These are phyloP conservation scores for Hypoxylon sp. DNA, from an alignment of 2,329 filamentous ascomycete genomes.

Conservation along the genomic window DNA sequence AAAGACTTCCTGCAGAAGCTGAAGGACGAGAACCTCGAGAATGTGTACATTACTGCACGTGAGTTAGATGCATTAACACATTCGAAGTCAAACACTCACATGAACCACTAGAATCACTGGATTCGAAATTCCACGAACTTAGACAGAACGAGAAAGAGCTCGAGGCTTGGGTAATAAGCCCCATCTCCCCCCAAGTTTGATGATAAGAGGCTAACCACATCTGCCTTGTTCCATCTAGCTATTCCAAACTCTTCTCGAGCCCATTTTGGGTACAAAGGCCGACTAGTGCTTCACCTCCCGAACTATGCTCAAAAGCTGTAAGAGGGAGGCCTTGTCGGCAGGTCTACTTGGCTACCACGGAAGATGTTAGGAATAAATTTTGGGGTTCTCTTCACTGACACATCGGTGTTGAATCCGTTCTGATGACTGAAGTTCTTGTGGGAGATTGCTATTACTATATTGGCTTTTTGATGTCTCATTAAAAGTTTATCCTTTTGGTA, in stretches of 20 bases:
- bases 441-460: neutral
- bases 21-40: slow-evolving; percentile 36
- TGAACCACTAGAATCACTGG: slow-evolving; percentile 28
- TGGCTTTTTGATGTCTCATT: neutral
- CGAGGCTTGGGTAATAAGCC: slow-evolving; percentile 35
- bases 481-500: slow-evolving; percentile 1
- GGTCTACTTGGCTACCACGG: neutral
- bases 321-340: neutral
- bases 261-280: slow-evolving; percentile 31
- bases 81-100: neutral
- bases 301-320: neutral
- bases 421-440: neutral
- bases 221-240: slow-evolving; percentile 12
- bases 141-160: slow-evolving; percentile 36
- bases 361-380: neutral
- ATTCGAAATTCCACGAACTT: slow-evolving; percentile 38
- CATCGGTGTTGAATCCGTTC: neutral
- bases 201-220: slow-evolving; percentile 11
- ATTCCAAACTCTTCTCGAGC: slow-evolving; percentile 41
- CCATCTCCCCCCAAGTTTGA: neutral
- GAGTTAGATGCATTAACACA: neutral
- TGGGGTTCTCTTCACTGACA: neutral
- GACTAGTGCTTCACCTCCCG: slow-evolving; percentile 5
- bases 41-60: slow-evolving; percentile 42
- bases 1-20: slow-evolving; percentile 37